Evolutionary conservation across 768 basidiomycete species (phyloP).

Genomic region (Xerocomellus intermedius): DNA sequence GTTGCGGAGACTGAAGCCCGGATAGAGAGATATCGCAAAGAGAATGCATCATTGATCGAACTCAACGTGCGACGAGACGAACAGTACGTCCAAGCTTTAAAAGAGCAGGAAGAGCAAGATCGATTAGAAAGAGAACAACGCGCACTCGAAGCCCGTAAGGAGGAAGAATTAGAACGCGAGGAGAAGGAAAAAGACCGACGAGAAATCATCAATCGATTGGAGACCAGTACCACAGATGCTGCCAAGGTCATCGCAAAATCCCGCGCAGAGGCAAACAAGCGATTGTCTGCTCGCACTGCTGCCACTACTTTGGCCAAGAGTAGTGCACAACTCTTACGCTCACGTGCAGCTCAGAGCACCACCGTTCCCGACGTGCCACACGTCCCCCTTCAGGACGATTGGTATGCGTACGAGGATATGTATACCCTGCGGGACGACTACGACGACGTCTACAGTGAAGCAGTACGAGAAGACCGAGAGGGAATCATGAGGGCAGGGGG

Average conservation of each 20-base stretch:
- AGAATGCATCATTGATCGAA: slow-evolving; percentile 82
- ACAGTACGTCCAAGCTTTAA: slow-evolving; percentile 65
- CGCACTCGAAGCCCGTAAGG: slow-evolving; percentile 59
- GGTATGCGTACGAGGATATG: slow-evolving; percentile 72
- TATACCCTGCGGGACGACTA: slow-evolving; percentile 58
- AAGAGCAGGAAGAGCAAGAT: slow-evolving; percentile 80
- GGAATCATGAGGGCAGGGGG: slow-evolving; percentile 84
- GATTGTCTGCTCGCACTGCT: slow-evolving; percentile 54
- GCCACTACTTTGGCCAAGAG: slow-evolving; percentile 40
- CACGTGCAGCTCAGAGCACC: slow-evolving; percentile 61
- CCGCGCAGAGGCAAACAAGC: slow-evolving; percentile 61
- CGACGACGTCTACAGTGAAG: slow-evolving; percentile 71
- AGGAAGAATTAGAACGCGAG: slow-evolving; percentile 75
- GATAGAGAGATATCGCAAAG: slow-evolving; percentile 71
- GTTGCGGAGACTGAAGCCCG: slow-evolving; percentile 78
- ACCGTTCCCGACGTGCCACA: slow-evolving; percentile 80
- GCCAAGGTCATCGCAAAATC: slow-evolving; percentile 67
- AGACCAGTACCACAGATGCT: slow-evolving; percentile 73
- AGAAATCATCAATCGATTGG: slow-evolving; percentile 79
- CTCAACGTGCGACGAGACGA: slow-evolving; percentile 83
- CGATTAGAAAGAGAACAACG: slow-evolving; percentile 67
- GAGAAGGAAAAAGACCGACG: slow-evolving; percentile 69
- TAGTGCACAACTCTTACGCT: slow-evolving; percentile 53
- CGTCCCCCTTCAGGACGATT: slow-evolving; percentile 73
- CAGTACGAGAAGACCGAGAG: slow-evolving; percentile 71